A percentile compares a stretch with the other conserved stretches of the same genome.
phyloP scores from a whole-genome alignment of 345 rosid genomes.

The Ricinus communis region DNA sequence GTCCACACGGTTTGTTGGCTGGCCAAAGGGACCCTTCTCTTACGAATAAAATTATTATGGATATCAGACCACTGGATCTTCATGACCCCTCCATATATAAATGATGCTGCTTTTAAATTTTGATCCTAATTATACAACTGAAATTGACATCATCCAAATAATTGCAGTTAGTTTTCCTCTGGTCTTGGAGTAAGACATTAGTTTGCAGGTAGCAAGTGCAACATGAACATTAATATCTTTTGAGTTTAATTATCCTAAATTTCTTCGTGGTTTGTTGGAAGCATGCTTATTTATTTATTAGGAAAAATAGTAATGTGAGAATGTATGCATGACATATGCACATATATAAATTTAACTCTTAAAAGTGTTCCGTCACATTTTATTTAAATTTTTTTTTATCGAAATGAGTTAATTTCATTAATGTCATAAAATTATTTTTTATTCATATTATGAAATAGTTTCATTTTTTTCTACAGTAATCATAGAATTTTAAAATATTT shows the following conservation, averaged over 20 bases:
- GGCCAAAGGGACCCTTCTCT: conserved; percentile 31
- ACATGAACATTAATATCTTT: not conserved
- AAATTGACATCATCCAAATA: not conserved
- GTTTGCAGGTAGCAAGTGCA: conserved; percentile 1
- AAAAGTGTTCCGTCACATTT: too few relatives aligned
- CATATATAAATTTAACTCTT: too few relatives aligned
- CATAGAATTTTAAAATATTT: too few relatives aligned
- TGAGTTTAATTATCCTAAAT: not conserved
- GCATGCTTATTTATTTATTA: not conserved
- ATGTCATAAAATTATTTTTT: too few relatives aligned
- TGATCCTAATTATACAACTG: not conserved
- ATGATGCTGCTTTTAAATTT: not conserved
- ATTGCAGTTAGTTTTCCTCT: not conserved
- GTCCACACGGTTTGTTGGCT: conserved; percentile 40
- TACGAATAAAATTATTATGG: conserved; percentile 10
- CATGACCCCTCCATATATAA: not conserved
- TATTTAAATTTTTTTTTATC: too few relatives aligned
- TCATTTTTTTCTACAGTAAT: too few relatives aligned
- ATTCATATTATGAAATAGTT: too few relatives aligned
- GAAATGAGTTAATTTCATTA: too few relatives aligned
- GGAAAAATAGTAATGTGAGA: too few relatives aligned
- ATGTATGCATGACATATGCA: too few relatives aligned
- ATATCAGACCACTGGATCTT: not conserved
- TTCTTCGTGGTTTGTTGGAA: not conserved
- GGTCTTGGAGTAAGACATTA: conserved; percentile 1